phyloP scores from a whole-genome alignment of 305 asterid species.

The Fraxinus sp. region DNA sequence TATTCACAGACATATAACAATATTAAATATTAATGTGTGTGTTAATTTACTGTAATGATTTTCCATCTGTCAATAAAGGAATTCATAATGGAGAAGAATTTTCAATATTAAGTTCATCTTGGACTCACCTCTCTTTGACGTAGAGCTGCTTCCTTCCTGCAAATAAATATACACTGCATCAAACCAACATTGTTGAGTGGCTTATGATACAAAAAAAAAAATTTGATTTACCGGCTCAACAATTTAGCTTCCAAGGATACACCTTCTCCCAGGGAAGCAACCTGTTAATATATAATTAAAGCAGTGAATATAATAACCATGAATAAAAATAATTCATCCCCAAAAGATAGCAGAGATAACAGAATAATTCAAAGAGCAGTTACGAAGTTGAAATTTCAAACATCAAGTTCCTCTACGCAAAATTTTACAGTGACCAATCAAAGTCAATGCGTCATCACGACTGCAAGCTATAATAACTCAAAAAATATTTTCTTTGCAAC shows the following conservation, averaged over 20 bases:
- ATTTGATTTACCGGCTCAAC: slow-evolving; percentile 61
- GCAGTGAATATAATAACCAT: slow-evolving; percentile 19
- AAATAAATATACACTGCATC: slow-evolving; percentile 38
- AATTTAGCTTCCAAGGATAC: slow-evolving; percentile 94
- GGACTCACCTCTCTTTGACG: slow-evolving; percentile 82
- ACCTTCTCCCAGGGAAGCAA: slow-evolving; percentile 97
- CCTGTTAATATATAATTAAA: slow-evolving; percentile 45
- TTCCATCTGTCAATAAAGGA: background rate
- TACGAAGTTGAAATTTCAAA: slow-evolving; percentile 1
- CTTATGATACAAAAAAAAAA: slow-evolving; percentile 20
- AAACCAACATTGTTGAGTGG: slow-evolving; percentile 28
- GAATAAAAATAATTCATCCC: slow-evolving; percentile 18
- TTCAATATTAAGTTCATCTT: slow-evolving; percentile 12
- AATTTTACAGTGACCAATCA: background rate
- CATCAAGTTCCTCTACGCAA: background rate
- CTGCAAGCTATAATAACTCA: background rate
- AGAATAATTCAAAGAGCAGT: background rate
- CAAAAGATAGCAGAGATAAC: slow-evolving; percentile 20
- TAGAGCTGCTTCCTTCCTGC: slow-evolving; percentile 98
- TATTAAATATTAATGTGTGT: background rate
- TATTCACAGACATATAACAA: background rate
- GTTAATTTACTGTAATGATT: background rate
- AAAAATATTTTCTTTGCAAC: background rate
- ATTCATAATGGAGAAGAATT: slow-evolving; percentile 1
- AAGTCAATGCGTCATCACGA: background rate